Conservation (phyloP, 148 eudicot genomes). For the Arctostaphylos glauca region DNA sequence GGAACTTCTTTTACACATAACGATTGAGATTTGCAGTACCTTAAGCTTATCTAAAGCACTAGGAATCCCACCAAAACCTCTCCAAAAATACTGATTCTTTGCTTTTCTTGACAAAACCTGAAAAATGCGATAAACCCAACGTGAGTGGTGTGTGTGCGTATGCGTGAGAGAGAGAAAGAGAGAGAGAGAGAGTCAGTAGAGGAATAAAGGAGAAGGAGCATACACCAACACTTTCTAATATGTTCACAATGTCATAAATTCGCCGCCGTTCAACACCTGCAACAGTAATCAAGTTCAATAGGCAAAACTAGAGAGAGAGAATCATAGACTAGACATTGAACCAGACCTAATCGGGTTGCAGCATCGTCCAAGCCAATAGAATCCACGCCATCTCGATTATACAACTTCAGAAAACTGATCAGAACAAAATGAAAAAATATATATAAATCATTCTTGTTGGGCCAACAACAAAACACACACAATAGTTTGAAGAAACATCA, state of each 20-base stretch:
- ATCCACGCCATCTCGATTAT: slow-evolving; percentile 70
- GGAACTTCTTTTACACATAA: background rate
- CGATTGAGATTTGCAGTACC: slow-evolving; percentile 30
- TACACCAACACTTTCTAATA: slow-evolving; percentile 87
- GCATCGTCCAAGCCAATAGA: slow-evolving; percentile 75
- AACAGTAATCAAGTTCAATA: background rate
- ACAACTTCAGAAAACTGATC: slow-evolving; percentile 71
- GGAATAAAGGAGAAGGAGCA: background rate
- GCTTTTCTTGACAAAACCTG: slow-evolving; percentile 72
- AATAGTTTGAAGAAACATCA: background rate
- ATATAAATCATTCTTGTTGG: background rate
- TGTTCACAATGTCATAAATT: slow-evolving; percentile 87
- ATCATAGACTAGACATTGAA: background rate
- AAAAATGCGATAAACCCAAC: slow-evolving; percentile 6
- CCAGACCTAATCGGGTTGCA: slow-evolving; percentile 63
- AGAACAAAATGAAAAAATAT: background rate
- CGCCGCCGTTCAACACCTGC: slow-evolving; percentile 87
- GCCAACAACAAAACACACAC: background rate
- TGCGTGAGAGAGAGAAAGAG: too few species aligned
- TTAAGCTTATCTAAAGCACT: slow-evolving; percentile 55
- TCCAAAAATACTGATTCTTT: slow-evolving; percentile 82
- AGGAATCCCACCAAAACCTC: slow-evolving; percentile 69
- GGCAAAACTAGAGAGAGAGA: background rate
- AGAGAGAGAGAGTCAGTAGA: background rate
- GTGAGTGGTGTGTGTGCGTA: too few species aligned